A percentile compares a stretch with the other conserved stretches of the same genome.
Evolutionary conservation across 1,284 basidiomycete genomes (phyloP).

Genomic region (Trametes sp.): DNA sequence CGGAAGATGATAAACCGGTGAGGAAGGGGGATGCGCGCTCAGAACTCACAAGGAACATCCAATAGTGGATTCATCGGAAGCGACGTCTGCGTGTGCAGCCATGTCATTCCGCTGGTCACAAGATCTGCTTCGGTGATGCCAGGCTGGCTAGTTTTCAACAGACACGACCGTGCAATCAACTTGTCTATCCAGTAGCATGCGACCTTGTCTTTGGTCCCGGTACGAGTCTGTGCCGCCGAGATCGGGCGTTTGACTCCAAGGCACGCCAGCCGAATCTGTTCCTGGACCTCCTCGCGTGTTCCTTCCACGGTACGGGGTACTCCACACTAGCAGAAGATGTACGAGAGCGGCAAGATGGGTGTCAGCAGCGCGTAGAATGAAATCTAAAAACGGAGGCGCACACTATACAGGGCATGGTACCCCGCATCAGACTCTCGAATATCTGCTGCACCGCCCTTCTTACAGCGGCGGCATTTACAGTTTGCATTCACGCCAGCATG

Average conservation of each 20-base stretch:
- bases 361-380: too few relatives aligned
- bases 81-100: not conserved
- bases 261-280: not conserved
- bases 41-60: not conserved
- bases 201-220: constrained; percentile 24
- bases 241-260: constrained; percentile 3
- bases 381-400: not conserved
- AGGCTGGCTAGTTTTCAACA: too few relatives aligned
- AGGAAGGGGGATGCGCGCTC: not conserved
- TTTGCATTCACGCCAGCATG: constrained; percentile 38
- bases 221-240: not conserved
- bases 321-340: not conserved
- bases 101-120: not conserved
- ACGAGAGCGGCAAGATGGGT: too few relatives aligned
- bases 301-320: not conserved
- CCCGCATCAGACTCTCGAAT: constrained; percentile 34
- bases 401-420: not conserved
- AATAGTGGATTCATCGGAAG: not conserved
- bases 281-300: not conserved
- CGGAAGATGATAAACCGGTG: not conserved
- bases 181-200: constrained; percentile 12
- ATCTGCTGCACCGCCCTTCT: constrained; percentile 34
- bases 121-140: too few relatives aligned
- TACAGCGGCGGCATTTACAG: constrained; percentile 35
- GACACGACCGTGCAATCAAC: too few relatives aligned